Evolutionary conservation across 192 early-diverging fungal genomes (phyloP), one percentile per base, ranked within the genome.

Genomic region (Gamsiella multidivaricata): DNA sequence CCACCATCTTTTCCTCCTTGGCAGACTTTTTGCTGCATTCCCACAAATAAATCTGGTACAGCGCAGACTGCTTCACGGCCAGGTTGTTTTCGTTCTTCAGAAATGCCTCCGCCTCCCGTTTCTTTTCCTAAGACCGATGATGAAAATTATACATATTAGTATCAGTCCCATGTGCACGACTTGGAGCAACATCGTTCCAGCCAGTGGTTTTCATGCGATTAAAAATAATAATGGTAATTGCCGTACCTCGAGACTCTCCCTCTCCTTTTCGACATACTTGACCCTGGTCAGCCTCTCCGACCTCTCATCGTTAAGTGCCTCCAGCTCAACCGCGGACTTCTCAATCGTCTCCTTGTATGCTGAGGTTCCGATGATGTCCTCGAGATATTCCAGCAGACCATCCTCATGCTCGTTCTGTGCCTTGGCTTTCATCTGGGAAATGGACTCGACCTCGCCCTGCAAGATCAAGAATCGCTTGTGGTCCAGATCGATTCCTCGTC

Each of bases 401-500:
- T 98, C 97, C 55, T 99, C 97, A 73, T 93, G 84, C 28, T 95
- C 97, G 34, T 79, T 94, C 62, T 89, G 89, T 17, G 92, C 97
- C 78, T 97, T 98, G 5, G 97, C 89, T 71, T 98, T 98, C 98
- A 98, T 99, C 56, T 93, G 90, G 14, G 97, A 85, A 58, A 99
- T 99, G 18, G 94, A 97, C 80, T 99, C 98, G n/a, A 99, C 97
- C 69, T 99, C 98, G 58, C 98, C 98, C 87, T 96, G 73, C 61
- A 99, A 81, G 64, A 99, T 99, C 62, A 99, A 73, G 63, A 99
- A 99, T 34, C 98, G 90, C 71, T 99, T 98, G 83, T 99, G 98
- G 80, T 96, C 95, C 71, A 99, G 78, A 80, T 99, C 98, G 15
- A 99, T 90, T 0, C 96, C 97, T 75, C 94, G 90, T 23, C 64